phyloP scores from a whole-genome alignment of 345 rosid genomes.

The Garcia nutans region DNA sequence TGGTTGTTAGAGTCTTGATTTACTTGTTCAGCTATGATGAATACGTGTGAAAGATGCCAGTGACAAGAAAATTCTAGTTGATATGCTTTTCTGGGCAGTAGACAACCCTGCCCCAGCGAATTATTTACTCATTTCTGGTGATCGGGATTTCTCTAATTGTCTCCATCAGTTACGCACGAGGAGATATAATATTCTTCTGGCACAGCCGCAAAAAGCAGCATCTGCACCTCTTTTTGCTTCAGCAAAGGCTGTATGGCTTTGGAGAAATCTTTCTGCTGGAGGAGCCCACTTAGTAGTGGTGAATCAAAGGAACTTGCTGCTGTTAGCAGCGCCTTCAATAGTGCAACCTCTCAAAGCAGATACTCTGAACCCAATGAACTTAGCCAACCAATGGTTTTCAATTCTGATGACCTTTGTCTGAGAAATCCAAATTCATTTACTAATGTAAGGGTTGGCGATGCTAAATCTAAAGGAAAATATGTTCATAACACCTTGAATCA shows the following conservation, averaged over 20 bases:
- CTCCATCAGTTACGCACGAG: slow-evolving; percentile 89
- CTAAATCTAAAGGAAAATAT: slow-evolving; percentile 39
- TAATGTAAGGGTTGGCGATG: slow-evolving; percentile 38
- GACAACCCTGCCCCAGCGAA: slow-evolving; percentile 94
- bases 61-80: slow-evolving; percentile 91
- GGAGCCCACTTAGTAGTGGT: slow-evolving; percentile 48
- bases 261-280: slow-evolving; percentile 71
- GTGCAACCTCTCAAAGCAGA: slow-evolving; percentile 26
- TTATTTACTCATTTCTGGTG: slow-evolving; percentile 82
- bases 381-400: slow-evolving; percentile 37
- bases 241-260: slow-evolving; percentile 82
- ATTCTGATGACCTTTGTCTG: slow-evolving; percentile 21
- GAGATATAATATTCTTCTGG: slow-evolving; percentile 84
- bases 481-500: slow-evolving; percentile 35
- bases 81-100: slow-evolving; percentile 93
- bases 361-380: slow-evolving; percentile 31
- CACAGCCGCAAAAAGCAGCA: slow-evolving; percentile 74
- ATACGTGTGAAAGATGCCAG: slow-evolving; percentile 96
- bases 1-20: not conserved
- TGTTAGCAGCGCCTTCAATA: slow-evolving; percentile 2
- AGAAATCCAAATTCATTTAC: slow-evolving; percentile 24
- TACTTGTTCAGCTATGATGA: not conserved
- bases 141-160: slow-evolving; percentile 89
- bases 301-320: slow-evolving; percentile 36
- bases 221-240: slow-evolving; percentile 78